A percentile compares a stretch with the other conserved stretches of the same genome.
phyloP scores from a whole-genome alignment of 352 stramenopile genomes.

The Phytophthora megakarya region DNA sequence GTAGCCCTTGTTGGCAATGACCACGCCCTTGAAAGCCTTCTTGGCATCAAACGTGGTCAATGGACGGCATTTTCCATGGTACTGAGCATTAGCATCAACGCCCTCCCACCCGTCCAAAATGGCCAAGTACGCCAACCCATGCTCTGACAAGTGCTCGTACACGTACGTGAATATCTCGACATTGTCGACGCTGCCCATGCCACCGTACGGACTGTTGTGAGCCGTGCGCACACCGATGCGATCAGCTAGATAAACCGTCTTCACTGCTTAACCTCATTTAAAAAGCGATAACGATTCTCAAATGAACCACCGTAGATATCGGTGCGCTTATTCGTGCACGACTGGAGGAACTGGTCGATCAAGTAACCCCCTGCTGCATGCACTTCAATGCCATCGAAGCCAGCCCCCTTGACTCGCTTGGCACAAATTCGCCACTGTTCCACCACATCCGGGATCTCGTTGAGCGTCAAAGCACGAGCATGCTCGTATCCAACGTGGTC shows the following conservation, averaged over 20 bases:
- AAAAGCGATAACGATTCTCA: conserved; percentile 75
- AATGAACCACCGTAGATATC: conserved; percentile 81
- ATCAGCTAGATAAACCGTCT: conserved; percentile 26
- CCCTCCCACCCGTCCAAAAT: conserved; percentile 39
- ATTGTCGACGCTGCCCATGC: conserved; percentile 38
- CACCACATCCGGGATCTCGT: conserved; percentile 51
- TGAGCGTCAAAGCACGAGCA: conserved; percentile 23
- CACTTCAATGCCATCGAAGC: conserved; percentile 50
- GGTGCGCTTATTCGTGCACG: conserved; percentile 62
- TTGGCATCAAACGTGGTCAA: conserved; percentile 39
- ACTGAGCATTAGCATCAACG: conserved; percentile 27
- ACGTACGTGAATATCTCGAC: conserved; percentile 42
- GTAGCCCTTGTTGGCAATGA: conserved; percentile 43
- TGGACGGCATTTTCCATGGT: conserved; percentile 37
- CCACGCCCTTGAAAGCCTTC: conserved; percentile 30
- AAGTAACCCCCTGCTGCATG: conserved; percentile 90
- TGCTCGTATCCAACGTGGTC: conserved; percentile 18
- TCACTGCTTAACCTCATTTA: conserved; percentile 60
- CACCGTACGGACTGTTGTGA: conserved; percentile 35
- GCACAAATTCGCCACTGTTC: conserved; percentile 71
- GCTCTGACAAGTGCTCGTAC: conserved; percentile 19
- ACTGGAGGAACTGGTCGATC: conserved; percentile 64
- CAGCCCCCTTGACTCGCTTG: conserved; percentile 59
- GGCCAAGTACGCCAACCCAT: conserved; percentile 33
- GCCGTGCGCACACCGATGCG: conserved; percentile 38